A percentile compares a stretch with the other conserved stretches of the same genome.
Conservation (phyloP, 1,139 yeast genomes). For the Meyerozyma carpophila region DNA sequence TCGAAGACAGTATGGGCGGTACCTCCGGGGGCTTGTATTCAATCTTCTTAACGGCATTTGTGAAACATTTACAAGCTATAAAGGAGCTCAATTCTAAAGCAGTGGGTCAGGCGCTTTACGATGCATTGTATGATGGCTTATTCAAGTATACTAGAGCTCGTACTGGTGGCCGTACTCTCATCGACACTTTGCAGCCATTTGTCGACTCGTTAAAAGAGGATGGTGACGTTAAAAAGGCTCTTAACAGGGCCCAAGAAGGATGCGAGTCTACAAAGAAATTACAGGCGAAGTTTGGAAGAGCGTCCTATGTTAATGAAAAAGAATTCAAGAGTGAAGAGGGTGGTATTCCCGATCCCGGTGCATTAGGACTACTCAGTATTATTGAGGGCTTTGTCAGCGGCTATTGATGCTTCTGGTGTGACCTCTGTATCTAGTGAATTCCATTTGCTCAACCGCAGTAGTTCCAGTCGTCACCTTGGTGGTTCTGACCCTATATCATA, state of each 20-base stretch:
- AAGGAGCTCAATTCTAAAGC: slow-evolving; percentile 16
- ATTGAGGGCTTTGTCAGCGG: slow-evolving; percentile 44
- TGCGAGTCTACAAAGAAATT: slow-evolving; percentile 69
- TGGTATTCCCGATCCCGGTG: slow-evolving; percentile 94
- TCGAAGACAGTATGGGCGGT: slow-evolving; percentile 93
- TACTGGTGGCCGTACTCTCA: slow-evolving; percentile 82
- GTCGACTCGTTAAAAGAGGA: slow-evolving; percentile 53
- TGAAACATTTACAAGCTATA: slow-evolving; percentile 29
- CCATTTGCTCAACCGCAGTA: neutral
- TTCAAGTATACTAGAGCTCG: slow-evolving; percentile 85
- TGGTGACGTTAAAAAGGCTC: slow-evolving; percentile 53
- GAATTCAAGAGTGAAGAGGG: slow-evolving; percentile 43
- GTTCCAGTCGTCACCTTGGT: neutral
- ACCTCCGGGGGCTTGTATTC: slow-evolving; percentile 94
- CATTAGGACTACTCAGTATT: slow-evolving; percentile 69
- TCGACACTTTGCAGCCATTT: slow-evolving; percentile 87
- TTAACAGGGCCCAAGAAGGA: slow-evolving; percentile 65
- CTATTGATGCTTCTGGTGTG: neutral
- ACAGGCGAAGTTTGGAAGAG: slow-evolving; percentile 88
- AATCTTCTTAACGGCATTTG: slow-evolving; percentile 68
- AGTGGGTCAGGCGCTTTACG: slow-evolving; percentile 27
- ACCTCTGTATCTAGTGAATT: too few relatives aligned
- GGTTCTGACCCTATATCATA: neutral
- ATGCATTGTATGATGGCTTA: slow-evolving; percentile 47
- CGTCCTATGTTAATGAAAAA: slow-evolving; percentile 74